Base-by-base conservation (phyloP, 352 stramenopile genomes). In the Blastocystis sp. region DNA sequence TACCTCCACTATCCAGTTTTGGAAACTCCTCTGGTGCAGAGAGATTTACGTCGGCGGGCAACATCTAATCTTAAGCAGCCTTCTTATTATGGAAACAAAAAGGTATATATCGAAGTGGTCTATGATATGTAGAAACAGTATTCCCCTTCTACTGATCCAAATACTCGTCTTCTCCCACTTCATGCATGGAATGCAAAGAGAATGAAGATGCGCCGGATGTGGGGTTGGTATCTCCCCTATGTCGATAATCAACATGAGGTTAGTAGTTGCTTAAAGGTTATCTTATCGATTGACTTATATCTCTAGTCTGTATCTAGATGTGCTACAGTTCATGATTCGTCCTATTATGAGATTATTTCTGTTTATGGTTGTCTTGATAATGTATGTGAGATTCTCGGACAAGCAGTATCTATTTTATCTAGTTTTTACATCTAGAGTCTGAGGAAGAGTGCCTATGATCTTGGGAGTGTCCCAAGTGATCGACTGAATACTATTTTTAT, bases 171-270 rank as follows among this genome's bases (percentile, higher is more conserved):
- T 63, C 46, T 80, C 16, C 39, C 58, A 29, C 43, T 80, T 27
- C 69, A 80, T 39, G 32, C 39, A 35, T 80, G 69, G 69, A 63
- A 80, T 43, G 24, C 21, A 24, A 80, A 80, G 42, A 24, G 69
- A 39, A 80, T 80, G 69, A 43, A 42, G 21, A 80, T 80, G 69
- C 39, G 43, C 9, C 49, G 27, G 27, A 58, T 80, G 43, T 80
- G 69, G 69, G 69, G 69, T 35, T 80, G 69, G 69, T 39, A 24
- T 24, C 24, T 80, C 43, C 69, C 69, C 12, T 80, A 63, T 39
- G 24, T 35, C 6, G 21, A 59, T 24, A 35, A 46, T 21, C 69
- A 80, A 35, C 69, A 52, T 63, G 69, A 7, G 11, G 21, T 63
- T 29, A 27, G 49, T 54, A 61, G 27, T 61, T 59, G 14, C 16